Evolutionary conservation across 805 yeast genomes (phyloP).

Genomic region (Monosporozyma siamensis): DNA sequence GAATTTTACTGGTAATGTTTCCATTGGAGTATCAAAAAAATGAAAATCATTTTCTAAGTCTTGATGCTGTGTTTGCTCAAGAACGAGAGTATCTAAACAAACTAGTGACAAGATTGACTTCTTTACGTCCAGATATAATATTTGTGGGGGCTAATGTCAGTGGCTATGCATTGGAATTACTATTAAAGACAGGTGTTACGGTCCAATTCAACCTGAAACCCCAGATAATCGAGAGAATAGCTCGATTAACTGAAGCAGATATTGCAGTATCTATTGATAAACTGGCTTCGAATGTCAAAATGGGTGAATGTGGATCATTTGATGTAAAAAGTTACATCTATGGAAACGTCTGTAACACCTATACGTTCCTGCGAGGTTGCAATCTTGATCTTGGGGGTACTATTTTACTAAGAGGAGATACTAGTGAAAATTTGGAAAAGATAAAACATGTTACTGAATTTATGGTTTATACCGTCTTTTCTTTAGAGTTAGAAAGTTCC

Average conservation of each 20-base stretch:
- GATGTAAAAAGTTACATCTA: slow-evolving; percentile 59
- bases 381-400: slow-evolving; percentile 71
- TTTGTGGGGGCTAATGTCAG: slow-evolving; percentile 72
- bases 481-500: slow-evolving; percentile 69
- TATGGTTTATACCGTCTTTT: slow-evolving; percentile 68
- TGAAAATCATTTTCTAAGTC: slow-evolving; percentile 70
- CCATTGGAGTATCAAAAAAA: slow-evolving; percentile 78
- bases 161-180: slow-evolving; percentile 65
- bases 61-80: slow-evolving; percentile 78
- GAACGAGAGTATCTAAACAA: slow-evolving; percentile 78
- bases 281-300: slow-evolving; percentile 55
- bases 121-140: slow-evolving; percentile 69
- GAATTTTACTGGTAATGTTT: slow-evolving; percentile 74
- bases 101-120: slow-evolving; percentile 65
- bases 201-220: slow-evolving; percentile 78
- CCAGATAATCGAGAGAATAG: slow-evolving; percentile 67
- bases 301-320: slow-evolving; percentile 69
- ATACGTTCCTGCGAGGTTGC: slow-evolving; percentile 73
- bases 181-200: slow-evolving; percentile 67
- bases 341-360: slow-evolving; percentile 53
- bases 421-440: slow-evolving; percentile 47
- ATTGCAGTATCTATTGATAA: slow-evolving; percentile 80
- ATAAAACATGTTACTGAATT: slow-evolving; percentile 75
- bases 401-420: slow-evolving; percentile 74
- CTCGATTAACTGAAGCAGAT: slow-evolving; percentile 75